Evolutionary conservation across 2,329 filamentous ascomycete species (phyloP).

Genomic region (Hypomyces rosellus): DNA sequence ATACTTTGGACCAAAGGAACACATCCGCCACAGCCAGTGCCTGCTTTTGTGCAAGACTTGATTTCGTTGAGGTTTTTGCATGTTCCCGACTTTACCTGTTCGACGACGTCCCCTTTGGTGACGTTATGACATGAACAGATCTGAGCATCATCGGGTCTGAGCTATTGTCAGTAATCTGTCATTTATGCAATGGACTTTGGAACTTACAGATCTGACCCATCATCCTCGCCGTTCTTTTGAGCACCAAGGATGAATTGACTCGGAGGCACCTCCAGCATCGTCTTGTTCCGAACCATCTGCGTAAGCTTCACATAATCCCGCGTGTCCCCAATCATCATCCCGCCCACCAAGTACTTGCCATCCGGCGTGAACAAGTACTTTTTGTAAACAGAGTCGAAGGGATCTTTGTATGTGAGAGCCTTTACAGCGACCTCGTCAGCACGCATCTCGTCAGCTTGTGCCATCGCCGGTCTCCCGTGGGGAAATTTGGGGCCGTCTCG

Average conservation of each 20-base stretch:
- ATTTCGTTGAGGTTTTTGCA: slow-evolving; percentile 78
- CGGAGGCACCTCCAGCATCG: slow-evolving; percentile 69
- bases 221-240: slow-evolving; percentile 64
- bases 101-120: slow-evolving; percentile 72
- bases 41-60: slow-evolving; percentile 86
- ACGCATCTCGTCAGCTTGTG: background rate
- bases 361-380: slow-evolving; percentile 89
- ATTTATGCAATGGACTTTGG: too few species aligned
- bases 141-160: slow-evolving; percentile 63
- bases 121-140: slow-evolving; percentile 94
- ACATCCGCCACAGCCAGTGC: slow-evolving; percentile 84
- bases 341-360: slow-evolving; percentile 84
- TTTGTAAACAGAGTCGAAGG: slow-evolving; percentile 84
- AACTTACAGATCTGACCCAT: slow-evolving; percentile 25
- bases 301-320: slow-evolving; percentile 86
- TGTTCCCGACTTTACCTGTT: slow-evolving; percentile 65
- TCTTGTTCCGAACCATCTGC: slow-evolving; percentile 79
- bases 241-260: slow-evolving; percentile 78
- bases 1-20: slow-evolving; percentile 84
- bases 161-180: too few species aligned
- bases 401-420: slow-evolving; percentile 80
- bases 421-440: slow-evolving; percentile 54
- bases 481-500: slow-evolving; percentile 71
- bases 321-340: slow-evolving; percentile 95
- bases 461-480: slow-evolving; percentile 46